These are phyloP conservation scores for Cutaneotrichosporon mucoides DNA, from an alignment of 1,284 basidiomycete genomes.

Conservation along the genomic window DNA sequence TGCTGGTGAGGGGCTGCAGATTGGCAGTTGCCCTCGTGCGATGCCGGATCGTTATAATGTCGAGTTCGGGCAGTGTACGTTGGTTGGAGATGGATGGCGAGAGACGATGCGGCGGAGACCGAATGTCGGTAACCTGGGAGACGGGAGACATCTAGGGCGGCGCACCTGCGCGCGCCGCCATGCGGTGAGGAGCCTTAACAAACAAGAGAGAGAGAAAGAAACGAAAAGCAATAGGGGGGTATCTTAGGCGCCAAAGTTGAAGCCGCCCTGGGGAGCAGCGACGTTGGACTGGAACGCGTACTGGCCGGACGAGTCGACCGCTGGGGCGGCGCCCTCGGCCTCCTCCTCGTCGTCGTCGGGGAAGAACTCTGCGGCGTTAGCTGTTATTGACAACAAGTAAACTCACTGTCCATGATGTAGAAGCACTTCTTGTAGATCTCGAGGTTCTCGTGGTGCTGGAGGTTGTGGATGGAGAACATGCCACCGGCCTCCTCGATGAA, in stretches of 20 bases:
- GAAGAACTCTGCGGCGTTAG: slow-evolving; percentile 38
- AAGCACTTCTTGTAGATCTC: slow-evolving; percentile 99
- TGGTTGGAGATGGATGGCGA: background rate
- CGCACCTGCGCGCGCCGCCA: slow-evolving; percentile 8
- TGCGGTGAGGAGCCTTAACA: background rate
- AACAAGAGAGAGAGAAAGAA: background rate
- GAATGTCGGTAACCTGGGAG: background rate
- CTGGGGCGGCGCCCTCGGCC: slow-evolving; percentile 64
- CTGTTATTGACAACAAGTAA: background rate
- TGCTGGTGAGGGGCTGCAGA: slow-evolving; percentile 11
- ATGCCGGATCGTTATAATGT: slow-evolving; percentile 18
- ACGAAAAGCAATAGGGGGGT: background rate
- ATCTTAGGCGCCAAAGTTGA: slow-evolving; percentile 65
- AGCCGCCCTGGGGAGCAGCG: slow-evolving; percentile 85
- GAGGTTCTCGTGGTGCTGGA: slow-evolving; percentile 98
- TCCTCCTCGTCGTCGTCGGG: slow-evolving; percentile 53
- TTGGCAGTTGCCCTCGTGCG: slow-evolving; percentile 18
- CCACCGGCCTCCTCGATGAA: slow-evolving; percentile 98
- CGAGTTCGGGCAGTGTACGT: slow-evolving; percentile 4
- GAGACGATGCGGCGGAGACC: slow-evolving; percentile 9
- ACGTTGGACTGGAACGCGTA: slow-evolving; percentile 71
- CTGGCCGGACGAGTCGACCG: slow-evolving; percentile 79
- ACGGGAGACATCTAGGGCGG: slow-evolving; percentile 8
- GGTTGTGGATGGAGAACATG: slow-evolving; percentile 97
- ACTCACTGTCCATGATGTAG: slow-evolving; percentile 88